Evolutionary conservation across 176 grass and related monocot genomes (phyloP).

Genomic region (Lolium multiflorum): DNA sequence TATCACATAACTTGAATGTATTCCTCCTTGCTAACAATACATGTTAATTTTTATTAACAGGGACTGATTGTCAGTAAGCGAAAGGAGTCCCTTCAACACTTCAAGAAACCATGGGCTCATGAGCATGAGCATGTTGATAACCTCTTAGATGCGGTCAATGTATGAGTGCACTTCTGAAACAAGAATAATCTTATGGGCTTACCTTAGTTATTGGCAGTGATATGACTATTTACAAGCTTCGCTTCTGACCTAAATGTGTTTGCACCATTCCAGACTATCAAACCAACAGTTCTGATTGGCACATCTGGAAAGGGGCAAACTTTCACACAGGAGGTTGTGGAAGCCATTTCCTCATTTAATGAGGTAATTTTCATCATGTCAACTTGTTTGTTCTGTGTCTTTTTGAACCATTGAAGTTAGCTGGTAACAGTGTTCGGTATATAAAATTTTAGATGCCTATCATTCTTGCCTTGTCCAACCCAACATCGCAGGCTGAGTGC

Average conservation of each 20-base stretch:
- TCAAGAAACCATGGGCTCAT: conserved; percentile 99
- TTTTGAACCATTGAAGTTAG: conserved; percentile 24
- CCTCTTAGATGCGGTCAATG: conserved; percentile 84
- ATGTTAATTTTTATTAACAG: conserved; percentile 52
- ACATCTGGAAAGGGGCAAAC: conserved; percentile 95
- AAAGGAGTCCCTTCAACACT: conserved; percentile 91
- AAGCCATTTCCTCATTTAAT: conserved; percentile 86
- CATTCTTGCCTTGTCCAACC: conserved; percentile 92
- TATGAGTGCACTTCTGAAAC: conserved; percentile 30
- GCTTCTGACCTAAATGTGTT: conserved; percentile 35
- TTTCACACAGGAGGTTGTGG: conserved; percentile 90
- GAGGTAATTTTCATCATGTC: conserved; percentile 53
- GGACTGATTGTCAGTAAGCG: conserved; percentile 83
- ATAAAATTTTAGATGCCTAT: conserved; percentile 61
- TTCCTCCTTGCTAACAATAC: conserved; percentile 45
- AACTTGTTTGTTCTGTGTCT: conserved; percentile 19
- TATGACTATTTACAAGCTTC: conserved; percentile 9
- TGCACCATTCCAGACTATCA: conserved; percentile 59
- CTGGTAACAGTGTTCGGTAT: conserved; percentile 18
- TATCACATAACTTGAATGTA: neutral
- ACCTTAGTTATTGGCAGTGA: neutral
- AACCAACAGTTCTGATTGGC: conserved; percentile 90
- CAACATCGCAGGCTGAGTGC: conserved; percentile 85
- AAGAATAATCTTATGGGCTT: neutral
- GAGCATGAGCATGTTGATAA: conserved; percentile 68